Evolutionary conservation across 331 rosid genomes (phyloP), one percentile per base, ranked within the genome.

Genomic region (Telfairia occidentalis): DNA sequence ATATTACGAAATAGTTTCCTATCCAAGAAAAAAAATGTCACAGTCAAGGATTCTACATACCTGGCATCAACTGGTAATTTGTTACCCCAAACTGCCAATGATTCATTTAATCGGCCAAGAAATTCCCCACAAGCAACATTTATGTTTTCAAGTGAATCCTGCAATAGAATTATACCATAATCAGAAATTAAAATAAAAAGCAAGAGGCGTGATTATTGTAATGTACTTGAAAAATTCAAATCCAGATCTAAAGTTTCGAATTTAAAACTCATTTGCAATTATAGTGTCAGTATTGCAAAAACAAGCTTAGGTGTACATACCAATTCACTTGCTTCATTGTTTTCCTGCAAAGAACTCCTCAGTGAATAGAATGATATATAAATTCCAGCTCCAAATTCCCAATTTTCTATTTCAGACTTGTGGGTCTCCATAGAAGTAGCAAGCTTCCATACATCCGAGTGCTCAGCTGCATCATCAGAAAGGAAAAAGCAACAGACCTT

Each of bases 341-440:
- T 90, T 78, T 81, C 96, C 85, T 81, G 91, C 86, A 91, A 88
- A 50, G 92, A 85, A 82, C 86, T 88, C 84, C 84, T 91, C 81
- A 88, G 80, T 49, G 82, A 75, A 88, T 90, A 94, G 83, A 87
- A 94, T 72, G 96, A 85, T 85, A 94, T 84, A 78, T 91, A 94
- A 82, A 94, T 79, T 75, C 96, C 98, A 79, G 96, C 97, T 76
- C 98, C 98, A 77, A 88, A 85, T 72, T 94, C 96, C 98, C 98
- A 94, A 79, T 94, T 94, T 55, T 91, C 98, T 81, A 91, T 94
- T 87, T 94, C 98, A 76, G 96, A 88, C 85, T 94, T 94, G 84
- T 88, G 87, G 83, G 76, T 90, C 81, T 89, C 96, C 98, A 94
- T 91, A 60, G 86, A 86, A 72, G 91, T 89, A 43, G 89, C 96